Evolutionary conservation across 441 rosid species (phyloP).

Genomic region (Daphne laureola): DNA sequence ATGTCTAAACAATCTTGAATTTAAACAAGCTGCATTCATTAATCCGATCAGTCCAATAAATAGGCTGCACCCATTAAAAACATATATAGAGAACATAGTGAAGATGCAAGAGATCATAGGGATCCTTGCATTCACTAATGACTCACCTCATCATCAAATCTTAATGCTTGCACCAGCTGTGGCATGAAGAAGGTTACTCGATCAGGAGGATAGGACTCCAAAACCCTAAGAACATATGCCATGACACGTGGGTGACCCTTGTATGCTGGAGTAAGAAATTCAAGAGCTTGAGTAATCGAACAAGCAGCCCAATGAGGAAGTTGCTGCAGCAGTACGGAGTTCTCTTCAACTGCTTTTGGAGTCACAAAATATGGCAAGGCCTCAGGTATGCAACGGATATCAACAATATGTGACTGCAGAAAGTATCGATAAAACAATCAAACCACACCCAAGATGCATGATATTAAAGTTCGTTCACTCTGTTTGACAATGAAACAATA

Average conservation of each 20-base stretch:
- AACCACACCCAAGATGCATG: constrained; percentile 1
- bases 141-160: constrained; percentile 87
- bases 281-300: constrained; percentile 91
- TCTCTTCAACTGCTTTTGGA: constrained; percentile 85
- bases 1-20: constrained; percentile 3
- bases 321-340: constrained; percentile 87
- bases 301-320: constrained; percentile 99
- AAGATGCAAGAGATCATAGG: constrained; percentile 7
- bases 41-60: constrained; percentile 9
- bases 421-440: constrained; percentile 1
- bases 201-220: constrained; percentile 97
- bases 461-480: no score
- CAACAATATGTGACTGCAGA: constrained; percentile 67
- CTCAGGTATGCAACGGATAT: constrained; percentile 74
- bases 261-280: constrained; percentile 81
- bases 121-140: constrained; percentile 11
- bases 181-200: constrained; percentile 98
- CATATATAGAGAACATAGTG: constrained; percentile 7
- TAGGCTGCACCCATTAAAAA: neutral
- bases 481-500: neutral
- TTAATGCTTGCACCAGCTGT: constrained; percentile 90
- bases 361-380: constrained; percentile 94
- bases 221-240: constrained; percentile 96
- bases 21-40: neutral
- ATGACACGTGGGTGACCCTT: constrained; percentile 98